A percentile compares a stretch with the other conserved stretches of the same genome.
These are phyloP conservation scores for Penicillium paradoxum DNA, from an alignment of 495 filamentous ascomycete species.

Conservation along the genomic window DNA sequence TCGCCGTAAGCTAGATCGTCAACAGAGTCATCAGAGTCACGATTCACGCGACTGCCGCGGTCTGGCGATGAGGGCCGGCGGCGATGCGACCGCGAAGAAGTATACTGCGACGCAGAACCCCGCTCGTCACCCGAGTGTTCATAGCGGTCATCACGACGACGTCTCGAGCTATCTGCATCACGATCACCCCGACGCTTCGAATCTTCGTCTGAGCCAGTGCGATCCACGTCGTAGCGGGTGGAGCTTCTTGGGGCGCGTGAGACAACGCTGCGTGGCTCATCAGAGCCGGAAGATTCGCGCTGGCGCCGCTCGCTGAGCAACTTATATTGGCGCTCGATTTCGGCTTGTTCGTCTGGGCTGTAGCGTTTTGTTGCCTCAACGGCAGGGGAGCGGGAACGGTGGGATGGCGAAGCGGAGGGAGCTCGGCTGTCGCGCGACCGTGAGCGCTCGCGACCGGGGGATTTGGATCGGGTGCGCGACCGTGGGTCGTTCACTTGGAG, in stretches of 20 bases:
- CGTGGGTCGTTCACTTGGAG: slow-evolving; percentile 55
- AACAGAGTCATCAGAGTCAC: slow-evolving; percentile 37
- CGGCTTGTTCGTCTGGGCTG: slow-evolving; percentile 21
- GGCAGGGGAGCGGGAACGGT: slow-evolving; percentile 16
- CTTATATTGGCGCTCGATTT: slow-evolving; percentile 30
- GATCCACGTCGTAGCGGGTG: slow-evolving; percentile 37
- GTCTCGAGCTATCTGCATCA: slow-evolving; percentile 21
- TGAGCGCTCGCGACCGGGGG: slow-evolving; percentile 49
- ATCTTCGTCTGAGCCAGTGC: slow-evolving; percentile 47
- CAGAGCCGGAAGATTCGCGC: neutral
- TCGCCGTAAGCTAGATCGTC: slow-evolving; percentile 42
- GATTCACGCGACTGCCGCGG: slow-evolving; percentile 29
- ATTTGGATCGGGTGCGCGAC: slow-evolving; percentile 57
- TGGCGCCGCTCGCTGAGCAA: slow-evolving; percentile 15
- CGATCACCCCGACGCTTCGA: slow-evolving; percentile 17
- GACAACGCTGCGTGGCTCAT: slow-evolving; percentile 1
- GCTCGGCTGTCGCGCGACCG: slow-evolving; percentile 44
- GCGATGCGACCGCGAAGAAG: slow-evolving; percentile 16
- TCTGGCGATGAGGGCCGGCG: slow-evolving; percentile 21
- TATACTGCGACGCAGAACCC: slow-evolving; percentile 18
- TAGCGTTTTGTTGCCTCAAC: slow-evolving; percentile 18
- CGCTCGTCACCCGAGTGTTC: slow-evolving; percentile 34
- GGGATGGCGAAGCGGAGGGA: slow-evolving; percentile 27
- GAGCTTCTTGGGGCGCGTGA: slow-evolving; percentile 37
- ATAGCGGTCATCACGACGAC: slow-evolving; percentile 30